phyloP scores from a whole-genome alignment of 257 asterid genomes.

The Fraxinus pennsylvanica region DNA sequence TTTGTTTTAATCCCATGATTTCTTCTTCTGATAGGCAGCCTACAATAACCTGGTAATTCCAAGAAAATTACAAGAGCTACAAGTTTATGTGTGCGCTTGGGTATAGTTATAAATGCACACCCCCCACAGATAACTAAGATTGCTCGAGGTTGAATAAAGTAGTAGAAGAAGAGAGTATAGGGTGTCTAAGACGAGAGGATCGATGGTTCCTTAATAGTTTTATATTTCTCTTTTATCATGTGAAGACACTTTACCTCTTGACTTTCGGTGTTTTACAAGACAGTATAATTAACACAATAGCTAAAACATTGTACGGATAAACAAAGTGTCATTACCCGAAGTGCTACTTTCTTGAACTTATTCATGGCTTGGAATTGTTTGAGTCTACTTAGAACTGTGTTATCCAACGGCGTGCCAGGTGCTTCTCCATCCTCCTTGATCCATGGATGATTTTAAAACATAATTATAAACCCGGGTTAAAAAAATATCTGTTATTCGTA shows the following conservation, averaged over 20 bases:
- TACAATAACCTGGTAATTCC: slow-evolving; percentile 48
- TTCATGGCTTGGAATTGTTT: slow-evolving; percentile 65
- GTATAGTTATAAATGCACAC: too few species aligned
- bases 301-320: too few species aligned
- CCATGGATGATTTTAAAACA: slow-evolving; percentile 60
- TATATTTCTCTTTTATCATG: too few species aligned
- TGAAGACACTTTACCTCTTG: too few species aligned
- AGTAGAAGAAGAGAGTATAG: too few species aligned
- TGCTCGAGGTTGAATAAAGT: too few species aligned
- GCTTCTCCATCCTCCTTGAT: slow-evolving; percentile 79
- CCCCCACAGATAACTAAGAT: too few species aligned
- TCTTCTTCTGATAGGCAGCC: slow-evolving; percentile 73
- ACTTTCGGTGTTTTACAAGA: not conserved
- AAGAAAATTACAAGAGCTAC: not conserved
- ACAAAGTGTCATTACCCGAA: slow-evolving; percentile 36
- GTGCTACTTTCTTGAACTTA: slow-evolving; percentile 68
- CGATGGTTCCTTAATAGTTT: too few species aligned
- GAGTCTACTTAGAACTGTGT: slow-evolving; percentile 54
- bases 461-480: not conserved
- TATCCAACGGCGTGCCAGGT: slow-evolving; percentile 63
- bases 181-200: too few species aligned
- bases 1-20: slow-evolving; percentile 61
- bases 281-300: too few species aligned
- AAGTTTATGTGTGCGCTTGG: not conserved
- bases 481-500: not conserved